These are phyloP conservation scores for Rhodosorus marinus DNA, from an alignment of 23 red algal genomes.

Conservation along the genomic window DNA sequence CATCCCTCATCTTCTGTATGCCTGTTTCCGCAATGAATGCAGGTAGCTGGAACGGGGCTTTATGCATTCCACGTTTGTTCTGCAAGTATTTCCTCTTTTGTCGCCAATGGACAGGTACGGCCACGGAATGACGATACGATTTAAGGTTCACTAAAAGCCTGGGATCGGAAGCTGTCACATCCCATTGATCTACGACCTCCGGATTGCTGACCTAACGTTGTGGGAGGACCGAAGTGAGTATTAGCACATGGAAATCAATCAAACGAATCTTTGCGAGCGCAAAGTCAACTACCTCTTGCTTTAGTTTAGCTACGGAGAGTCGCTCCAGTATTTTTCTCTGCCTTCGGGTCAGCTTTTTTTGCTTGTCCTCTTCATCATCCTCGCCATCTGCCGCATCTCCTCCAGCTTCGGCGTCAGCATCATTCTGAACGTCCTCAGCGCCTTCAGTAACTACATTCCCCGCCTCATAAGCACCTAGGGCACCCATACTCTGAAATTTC, in stretches of 20 bases:
- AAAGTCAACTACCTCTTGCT: not conserved
- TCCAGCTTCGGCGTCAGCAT: not conserved
- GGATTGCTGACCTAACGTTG: conserved; percentile 18
- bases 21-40: conserved; percentile 60
- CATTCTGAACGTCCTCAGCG: not conserved
- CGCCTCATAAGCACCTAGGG: not conserved
- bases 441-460: not conserved
- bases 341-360: not conserved
- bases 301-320: not conserved
- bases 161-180: conserved; percentile 57
- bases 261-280: not conserved
- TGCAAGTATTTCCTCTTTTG: conserved; percentile 88
- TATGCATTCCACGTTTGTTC: conserved; percentile 73
- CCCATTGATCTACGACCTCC: conserved; percentile 62
- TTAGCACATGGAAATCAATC: not conserved
- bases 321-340: too few species aligned
- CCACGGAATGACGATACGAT: conserved; percentile 29
- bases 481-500: not conserved
- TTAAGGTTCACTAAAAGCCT: conserved; percentile 51
- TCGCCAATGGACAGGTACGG: conserved; percentile 65
- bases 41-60: conserved; percentile 53
- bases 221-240: too few species aligned
- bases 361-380: not conserved
- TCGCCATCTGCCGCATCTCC: not conserved
- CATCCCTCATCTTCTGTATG: conserved; percentile 46